These are phyloP conservation scores for Suillus brevipes DNA, from an alignment of 768 basidiomycete genomes.

Conservation along the genomic window DNA sequence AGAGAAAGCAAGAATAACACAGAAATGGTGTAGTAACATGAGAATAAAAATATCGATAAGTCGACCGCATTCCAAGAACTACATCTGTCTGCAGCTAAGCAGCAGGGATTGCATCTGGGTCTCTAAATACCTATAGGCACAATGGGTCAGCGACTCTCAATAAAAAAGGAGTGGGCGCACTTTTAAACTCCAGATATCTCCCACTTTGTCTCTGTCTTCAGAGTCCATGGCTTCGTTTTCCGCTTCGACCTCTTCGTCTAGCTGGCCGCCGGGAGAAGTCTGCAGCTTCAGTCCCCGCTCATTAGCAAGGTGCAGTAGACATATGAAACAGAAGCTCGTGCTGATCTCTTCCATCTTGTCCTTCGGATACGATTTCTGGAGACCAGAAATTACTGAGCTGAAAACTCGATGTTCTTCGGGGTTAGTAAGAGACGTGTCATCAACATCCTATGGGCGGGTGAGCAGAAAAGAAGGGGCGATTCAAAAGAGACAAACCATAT, in stretches of 20 bases:
- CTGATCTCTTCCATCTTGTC: constrained; percentile 99
- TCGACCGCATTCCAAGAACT: constrained; percentile 19
- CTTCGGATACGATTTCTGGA: constrained; percentile 79
- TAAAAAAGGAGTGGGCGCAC: constrained; percentile 36
- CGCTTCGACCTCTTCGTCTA: constrained; percentile 37
- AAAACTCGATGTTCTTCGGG: constrained; percentile 69
- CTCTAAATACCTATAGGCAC: constrained; percentile 42
- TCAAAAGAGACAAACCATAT: constrained; percentile 49
- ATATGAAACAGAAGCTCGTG: constrained; percentile 99
- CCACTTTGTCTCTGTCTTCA: constrained; percentile 49
- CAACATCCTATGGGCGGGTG: constrained; percentile 48
- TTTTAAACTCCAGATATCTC: constrained; percentile 76
- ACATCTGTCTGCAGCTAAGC: constrained; percentile 19
- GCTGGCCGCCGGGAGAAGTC: constrained; percentile 39
- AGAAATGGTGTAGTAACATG: constrained; percentile 14
- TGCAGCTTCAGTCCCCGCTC: constrained; percentile 91
- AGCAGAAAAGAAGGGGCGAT: neutral
- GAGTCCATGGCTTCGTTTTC: constrained; percentile 37
- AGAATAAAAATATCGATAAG: constrained; percentile 12
- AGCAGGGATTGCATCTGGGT: constrained; percentile 36
- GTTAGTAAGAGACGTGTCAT: constrained; percentile 53
- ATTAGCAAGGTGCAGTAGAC: constrained; percentile 92
- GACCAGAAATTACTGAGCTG: constrained; percentile 76
- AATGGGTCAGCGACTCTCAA: constrained; percentile 1
- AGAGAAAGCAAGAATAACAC: constrained; percentile 11